These are phyloP conservation scores for Vanrija pseudolonga DNA, from an alignment of 1,284 basidiomycete species.

Conservation along the genomic window DNA sequence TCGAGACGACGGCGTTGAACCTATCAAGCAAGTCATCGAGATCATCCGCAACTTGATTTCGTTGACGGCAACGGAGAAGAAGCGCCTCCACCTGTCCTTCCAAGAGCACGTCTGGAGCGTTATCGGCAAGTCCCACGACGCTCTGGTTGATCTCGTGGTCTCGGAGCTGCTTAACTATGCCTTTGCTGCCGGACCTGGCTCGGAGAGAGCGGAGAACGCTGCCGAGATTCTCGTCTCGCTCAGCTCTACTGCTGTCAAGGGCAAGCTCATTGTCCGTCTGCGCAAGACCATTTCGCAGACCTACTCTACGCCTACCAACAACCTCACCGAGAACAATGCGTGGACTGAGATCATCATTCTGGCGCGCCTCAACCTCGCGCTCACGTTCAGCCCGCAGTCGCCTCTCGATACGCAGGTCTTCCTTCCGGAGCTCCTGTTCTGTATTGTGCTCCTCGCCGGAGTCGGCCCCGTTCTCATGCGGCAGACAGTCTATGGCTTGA, in stretches of 20 bases:
- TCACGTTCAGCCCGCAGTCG: slow-evolving; percentile 65
- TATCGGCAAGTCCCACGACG: slow-evolving; percentile 63
- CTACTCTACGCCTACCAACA: slow-evolving; percentile 60
- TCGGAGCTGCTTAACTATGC: slow-evolving; percentile 75
- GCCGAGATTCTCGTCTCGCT: slow-evolving; percentile 69
- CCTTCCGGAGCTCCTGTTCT: slow-evolving; percentile 74
- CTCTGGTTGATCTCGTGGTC: slow-evolving; percentile 65
- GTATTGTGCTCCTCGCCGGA: slow-evolving; percentile 68
- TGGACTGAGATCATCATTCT: slow-evolving; percentile 82
- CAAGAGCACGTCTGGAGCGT: slow-evolving; percentile 73
- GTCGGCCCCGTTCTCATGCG: slow-evolving; percentile 70
- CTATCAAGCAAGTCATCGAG: slow-evolving; percentile 58
- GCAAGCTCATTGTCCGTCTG: slow-evolving; percentile 69
- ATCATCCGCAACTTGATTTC: slow-evolving; percentile 72
- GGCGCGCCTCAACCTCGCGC: slow-evolving; percentile 65
- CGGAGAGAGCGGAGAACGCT: slow-evolving; percentile 68
- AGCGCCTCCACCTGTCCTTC: slow-evolving; percentile 62
- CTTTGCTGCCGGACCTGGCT: slow-evolving; percentile 72
- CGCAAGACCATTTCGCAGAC: slow-evolving; percentile 76
- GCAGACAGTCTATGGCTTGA: slow-evolving; percentile 72
- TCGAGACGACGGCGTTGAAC: slow-evolving; percentile 45
- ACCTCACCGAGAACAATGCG: slow-evolving; percentile 65
- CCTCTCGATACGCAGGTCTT: slow-evolving; percentile 68
- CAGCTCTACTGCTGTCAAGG: slow-evolving; percentile 71
- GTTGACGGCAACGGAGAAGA: slow-evolving; percentile 64